Conservation (phyloP, 2,329 filamentous ascomycete species). For the Geosmithia putterillii region DNA sequence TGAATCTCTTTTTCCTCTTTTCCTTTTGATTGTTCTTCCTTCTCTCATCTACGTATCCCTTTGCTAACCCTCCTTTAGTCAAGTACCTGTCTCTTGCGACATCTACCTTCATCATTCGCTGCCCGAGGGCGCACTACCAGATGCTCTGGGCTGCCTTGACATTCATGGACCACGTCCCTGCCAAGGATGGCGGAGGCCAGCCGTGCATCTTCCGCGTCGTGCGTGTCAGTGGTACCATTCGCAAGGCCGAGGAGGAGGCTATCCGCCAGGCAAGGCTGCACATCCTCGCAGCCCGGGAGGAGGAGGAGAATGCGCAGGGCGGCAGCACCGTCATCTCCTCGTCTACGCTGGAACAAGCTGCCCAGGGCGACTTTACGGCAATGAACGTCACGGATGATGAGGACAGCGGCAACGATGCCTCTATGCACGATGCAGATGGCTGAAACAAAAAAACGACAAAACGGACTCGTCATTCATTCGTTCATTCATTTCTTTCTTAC, state of each 20-base stretch:
- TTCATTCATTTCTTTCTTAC: slow-evolving; percentile 55
- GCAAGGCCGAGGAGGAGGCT: slow-evolving; percentile 82
- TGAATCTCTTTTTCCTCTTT: neutral
- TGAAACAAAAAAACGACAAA: slow-evolving; percentile 17
- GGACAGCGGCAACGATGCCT: slow-evolving; percentile 17
- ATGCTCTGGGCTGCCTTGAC: slow-evolving; percentile 85
- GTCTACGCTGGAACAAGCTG: neutral
- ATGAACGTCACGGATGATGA: neutral
- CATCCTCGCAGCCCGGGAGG: slow-evolving; percentile 52
- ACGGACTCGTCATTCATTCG: too few species aligned
- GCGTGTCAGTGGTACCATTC: slow-evolving; percentile 83
- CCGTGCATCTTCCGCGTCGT: slow-evolving; percentile 75
- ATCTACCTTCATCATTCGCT: slow-evolving; percentile 82
- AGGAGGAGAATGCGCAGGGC: slow-evolving; percentile 5
- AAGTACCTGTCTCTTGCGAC: slow-evolving; percentile 92
- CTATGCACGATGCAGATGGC: slow-evolving; percentile 26
- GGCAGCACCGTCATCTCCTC: too few species aligned
- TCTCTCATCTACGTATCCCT: neutral
- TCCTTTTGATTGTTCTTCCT: too few species aligned
- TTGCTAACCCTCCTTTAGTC: slow-evolving; percentile 36
- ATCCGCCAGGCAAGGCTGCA: slow-evolving; percentile 64
- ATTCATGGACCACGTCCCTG: slow-evolving; percentile 60
- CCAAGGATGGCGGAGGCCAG: slow-evolving; percentile 41
- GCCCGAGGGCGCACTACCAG: slow-evolving; percentile 69
- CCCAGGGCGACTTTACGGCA: neutral